Percentiles rank a stretch among this genome's conserved stretches.
phyloP scores from a whole-genome alignment of 2,329 filamentous ascomycete genomes.

The Fusarium miscanthi region DNA sequence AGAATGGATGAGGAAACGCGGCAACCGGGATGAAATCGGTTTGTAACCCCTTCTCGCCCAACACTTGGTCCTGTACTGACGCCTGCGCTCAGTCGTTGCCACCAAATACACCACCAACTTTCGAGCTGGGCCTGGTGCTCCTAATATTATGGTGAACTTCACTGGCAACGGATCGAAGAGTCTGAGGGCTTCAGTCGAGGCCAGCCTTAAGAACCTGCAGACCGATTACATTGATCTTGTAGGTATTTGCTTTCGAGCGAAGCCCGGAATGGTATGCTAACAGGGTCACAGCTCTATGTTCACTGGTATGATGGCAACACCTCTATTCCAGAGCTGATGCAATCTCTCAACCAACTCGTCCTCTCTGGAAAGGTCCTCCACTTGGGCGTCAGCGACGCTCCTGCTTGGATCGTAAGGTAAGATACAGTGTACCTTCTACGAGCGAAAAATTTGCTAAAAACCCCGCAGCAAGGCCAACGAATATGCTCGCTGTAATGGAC shows the following conservation, averaged over 20 bases:
- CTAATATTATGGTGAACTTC: slow-evolving; percentile 62
- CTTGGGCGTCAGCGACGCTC: slow-evolving; percentile 74
- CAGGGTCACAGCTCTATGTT: slow-evolving; percentile 60
- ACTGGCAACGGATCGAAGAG: slow-evolving; percentile 72
- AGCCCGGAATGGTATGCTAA: background rate
- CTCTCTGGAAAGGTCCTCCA: slow-evolving; percentile 70
- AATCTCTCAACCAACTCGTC: slow-evolving; percentile 71
- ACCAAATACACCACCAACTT: slow-evolving; percentile 76
- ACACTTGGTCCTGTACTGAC: background rate
- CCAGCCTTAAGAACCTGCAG: slow-evolving; percentile 69
- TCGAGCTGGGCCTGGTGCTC: slow-evolving; percentile 53
- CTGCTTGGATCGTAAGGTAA: slow-evolving; percentile 73
- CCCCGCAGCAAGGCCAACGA: slow-evolving; percentile 67
- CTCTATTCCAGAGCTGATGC: slow-evolving; percentile 75
- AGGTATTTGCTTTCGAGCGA: slow-evolving; percentile 18
- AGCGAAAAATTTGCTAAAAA: slow-evolving; percentile 9
- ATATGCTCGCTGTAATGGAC: slow-evolving; percentile 76
- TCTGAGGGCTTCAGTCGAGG: slow-evolving; percentile 64
- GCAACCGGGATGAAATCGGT: slow-evolving; percentile 74
- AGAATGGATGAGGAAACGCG: slow-evolving; percentile 74
- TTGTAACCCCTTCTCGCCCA: slow-evolving; percentile 30
- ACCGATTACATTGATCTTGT: slow-evolving; percentile 77
- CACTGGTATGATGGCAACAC: slow-evolving; percentile 78
- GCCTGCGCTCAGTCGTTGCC: slow-evolving; percentile 64
- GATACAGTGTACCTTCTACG: background rate